A percentile compares a stretch with the other conserved stretches of the same genome.
Conservation (phyloP, 108 stramenopile species). For the Nitzschia sp. region DNA sequence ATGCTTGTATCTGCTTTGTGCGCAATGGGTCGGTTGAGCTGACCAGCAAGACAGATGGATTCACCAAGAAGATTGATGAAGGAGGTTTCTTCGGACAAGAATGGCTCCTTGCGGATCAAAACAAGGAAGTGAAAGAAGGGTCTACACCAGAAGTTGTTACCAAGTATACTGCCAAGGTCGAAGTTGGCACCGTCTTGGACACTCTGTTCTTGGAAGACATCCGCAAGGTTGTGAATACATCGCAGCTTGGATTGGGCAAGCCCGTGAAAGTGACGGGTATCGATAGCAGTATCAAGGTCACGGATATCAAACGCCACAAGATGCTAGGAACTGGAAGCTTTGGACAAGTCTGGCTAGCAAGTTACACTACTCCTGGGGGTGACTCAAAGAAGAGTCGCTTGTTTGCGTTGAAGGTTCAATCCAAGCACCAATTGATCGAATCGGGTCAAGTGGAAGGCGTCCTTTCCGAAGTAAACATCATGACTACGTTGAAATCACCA, state of each 20-base stretch:
- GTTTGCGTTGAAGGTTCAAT: slow-evolving; percentile 86
- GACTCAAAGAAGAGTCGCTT: slow-evolving; percentile 6
- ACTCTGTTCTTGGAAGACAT: slow-evolving; percentile 63
- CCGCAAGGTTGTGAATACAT: slow-evolving; percentile 53
- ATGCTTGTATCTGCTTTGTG: slow-evolving; percentile 53
- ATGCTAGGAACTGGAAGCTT: slow-evolving; percentile 91
- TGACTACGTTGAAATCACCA: slow-evolving; percentile 80
- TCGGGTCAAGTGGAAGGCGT: slow-evolving; percentile 79
- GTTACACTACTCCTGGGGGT: slow-evolving; percentile 2
- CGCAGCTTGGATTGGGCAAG: slow-evolving; percentile 39
- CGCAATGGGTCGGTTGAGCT: slow-evolving; percentile 51
- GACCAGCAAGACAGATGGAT: slow-evolving; percentile 26
- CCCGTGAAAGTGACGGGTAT: slow-evolving; percentile 9
- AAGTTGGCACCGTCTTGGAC: slow-evolving; percentile 60
- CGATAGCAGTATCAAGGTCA: slow-evolving; percentile 25
- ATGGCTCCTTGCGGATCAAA: slow-evolving; percentile 48
- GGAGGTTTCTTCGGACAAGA: slow-evolving; percentile 72
- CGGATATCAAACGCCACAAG: slow-evolving; percentile 49
- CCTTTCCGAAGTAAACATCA: slow-evolving; percentile 76
- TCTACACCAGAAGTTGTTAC: slow-evolving; percentile 9
- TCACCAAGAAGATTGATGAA: slow-evolving; percentile 12
- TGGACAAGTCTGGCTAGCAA: slow-evolving; percentile 90
- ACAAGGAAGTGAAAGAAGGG: slow-evolving; percentile 27
- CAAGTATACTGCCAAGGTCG: slow-evolving; percentile 24
- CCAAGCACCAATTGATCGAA: slow-evolving; percentile 79